Evolutionary conservation across 257 asterid species (phyloP), one percentile per base, ranked within the genome.

Genomic region (Mentha longifolia): DNA sequence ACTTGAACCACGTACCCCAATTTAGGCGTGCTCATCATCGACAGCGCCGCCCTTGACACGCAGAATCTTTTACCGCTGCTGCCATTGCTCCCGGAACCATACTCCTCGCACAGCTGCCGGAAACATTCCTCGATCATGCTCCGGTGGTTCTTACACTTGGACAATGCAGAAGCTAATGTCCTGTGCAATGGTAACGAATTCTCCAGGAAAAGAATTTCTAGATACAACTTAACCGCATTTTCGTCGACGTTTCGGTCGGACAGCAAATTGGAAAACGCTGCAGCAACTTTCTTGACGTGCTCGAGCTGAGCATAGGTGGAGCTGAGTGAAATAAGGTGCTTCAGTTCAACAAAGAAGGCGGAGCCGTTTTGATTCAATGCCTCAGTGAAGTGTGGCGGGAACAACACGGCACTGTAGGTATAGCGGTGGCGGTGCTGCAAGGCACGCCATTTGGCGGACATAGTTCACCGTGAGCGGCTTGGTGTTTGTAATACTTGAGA

Each of bases 401-500:
- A 88, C 5, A 77, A 69, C 9, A 94, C 91, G 12, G 92, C 89
- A 70, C 80, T 85, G 80, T 94, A 94, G 0, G 98, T 91, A 78
- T 88, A 94, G 14, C 92, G 91, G 80, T 94, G 99, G 77, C 99
- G 98, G 70, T 89, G 98, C 84, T 91, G 99, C 46, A 94, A 61
- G n/a, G 98, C 97, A 39, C 99, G 89, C 99, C 98, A 94, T 71
- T 94, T 94, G 5, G 97, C 85, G 4, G 99, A 88, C 97, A 89
- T 92, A 77, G 7, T 76, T 51, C 0, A 8, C 16, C 41, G 68
- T 9, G 50, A 37, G 5, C 54, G 50, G 63, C 10, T 8, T 6
- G 42, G 2, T 47, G 20, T 8, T 55, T 17, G 59, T 17, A 5
- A 12, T 31, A 31, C 41, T 51, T 30, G 10, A 17, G 71, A 25